phyloP scores from a whole-genome alignment of 805 yeast species.

The Lipomyces orientalis region DNA sequence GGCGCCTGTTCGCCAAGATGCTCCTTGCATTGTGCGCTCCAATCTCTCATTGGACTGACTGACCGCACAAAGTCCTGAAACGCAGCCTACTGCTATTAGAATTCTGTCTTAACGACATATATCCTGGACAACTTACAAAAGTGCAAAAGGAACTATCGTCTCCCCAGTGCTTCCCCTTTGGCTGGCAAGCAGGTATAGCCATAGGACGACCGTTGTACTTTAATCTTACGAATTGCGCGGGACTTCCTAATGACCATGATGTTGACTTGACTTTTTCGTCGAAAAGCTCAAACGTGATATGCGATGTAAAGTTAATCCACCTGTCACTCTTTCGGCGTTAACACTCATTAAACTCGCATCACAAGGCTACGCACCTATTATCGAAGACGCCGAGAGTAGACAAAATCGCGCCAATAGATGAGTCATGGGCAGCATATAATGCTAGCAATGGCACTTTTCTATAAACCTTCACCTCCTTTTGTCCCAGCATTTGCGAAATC shows the following conservation, averaged over 20 bases:
- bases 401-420: constrained; percentile 36
- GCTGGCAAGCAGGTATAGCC: constrained; percentile 31
- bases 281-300: constrained; percentile 35
- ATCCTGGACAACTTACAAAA: neutral
- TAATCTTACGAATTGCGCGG: constrained; percentile 30
- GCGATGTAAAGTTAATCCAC: constrained; percentile 37
- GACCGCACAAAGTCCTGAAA: constrained; percentile 10
- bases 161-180: constrained; percentile 12
- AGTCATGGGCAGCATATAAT: constrained; percentile 39
- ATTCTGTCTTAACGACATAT: neutral
- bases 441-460: constrained; percentile 26
- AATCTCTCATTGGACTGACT: constrained; percentile 14
- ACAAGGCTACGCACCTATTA: constrained; percentile 5
- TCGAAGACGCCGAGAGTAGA: constrained; percentile 36
- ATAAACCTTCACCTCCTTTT: neutral
- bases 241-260: neutral
- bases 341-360: neutral
- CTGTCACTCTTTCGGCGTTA: neutral
- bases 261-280: constrained; percentile 3
- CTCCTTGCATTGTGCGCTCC: constrained; percentile 13
- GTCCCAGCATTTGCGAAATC: constrained; percentile 20
- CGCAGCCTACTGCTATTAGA: constrained; percentile 5
- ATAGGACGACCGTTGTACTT: constrained; percentile 36
- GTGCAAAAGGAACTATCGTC: constrained; percentile 30
- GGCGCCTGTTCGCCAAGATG: constrained; percentile 10